phyloP scores from a whole-genome alignment of 108 stramenopile species.

The Pseudonitzschia delicatissima region DNA sequence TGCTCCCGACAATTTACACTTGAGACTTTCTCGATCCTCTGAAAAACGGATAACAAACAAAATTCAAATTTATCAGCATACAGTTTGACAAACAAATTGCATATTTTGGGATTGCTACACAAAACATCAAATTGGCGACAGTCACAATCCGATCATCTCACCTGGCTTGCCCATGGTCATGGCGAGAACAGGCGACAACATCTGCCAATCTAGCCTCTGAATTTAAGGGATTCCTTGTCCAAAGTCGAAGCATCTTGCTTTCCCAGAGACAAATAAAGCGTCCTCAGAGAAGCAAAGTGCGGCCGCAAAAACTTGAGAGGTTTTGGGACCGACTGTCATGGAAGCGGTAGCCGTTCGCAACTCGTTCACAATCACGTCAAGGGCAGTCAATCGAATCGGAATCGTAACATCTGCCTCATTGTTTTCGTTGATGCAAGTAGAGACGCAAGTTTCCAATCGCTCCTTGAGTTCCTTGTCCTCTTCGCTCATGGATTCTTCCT shows the following conservation, averaged over 20 bases:
- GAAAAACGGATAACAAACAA: background rate
- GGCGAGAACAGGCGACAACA: constrained; percentile 94
- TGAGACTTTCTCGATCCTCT: constrained; percentile 87
- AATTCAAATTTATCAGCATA: background rate
- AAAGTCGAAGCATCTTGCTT: constrained; percentile 20
- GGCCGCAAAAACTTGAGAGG: constrained; percentile 98
- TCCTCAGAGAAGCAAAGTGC: constrained; percentile 86
- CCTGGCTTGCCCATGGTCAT: constrained; percentile 96
- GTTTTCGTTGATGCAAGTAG: constrained; percentile 66
- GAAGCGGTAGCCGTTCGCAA: constrained; percentile 87
- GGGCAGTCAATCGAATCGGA: constrained; percentile 71
- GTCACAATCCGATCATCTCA: too few relatives aligned
- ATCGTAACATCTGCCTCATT: constrained; percentile 72
- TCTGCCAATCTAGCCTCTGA: constrained; percentile 87
- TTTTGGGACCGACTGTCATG: constrained; percentile 99
- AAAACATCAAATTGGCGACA: too few relatives aligned
- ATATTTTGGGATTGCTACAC: background rate
- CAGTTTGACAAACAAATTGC: background rate
- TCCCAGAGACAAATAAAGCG: constrained; percentile 54
- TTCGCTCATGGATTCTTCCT: constrained; percentile 60
- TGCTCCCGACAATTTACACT: constrained; percentile 88
- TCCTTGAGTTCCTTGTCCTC: constrained; percentile 86
- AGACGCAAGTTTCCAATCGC: constrained; percentile 84
- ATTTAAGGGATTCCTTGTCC: constrained; percentile 47
- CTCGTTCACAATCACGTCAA: constrained; percentile 89